Percentiles rank a stretch among this genome's conserved stretches.
phyloP scores from a whole-genome alignment of 192 early-diverging fungal species.

The Backusella australiensis region DNA sequence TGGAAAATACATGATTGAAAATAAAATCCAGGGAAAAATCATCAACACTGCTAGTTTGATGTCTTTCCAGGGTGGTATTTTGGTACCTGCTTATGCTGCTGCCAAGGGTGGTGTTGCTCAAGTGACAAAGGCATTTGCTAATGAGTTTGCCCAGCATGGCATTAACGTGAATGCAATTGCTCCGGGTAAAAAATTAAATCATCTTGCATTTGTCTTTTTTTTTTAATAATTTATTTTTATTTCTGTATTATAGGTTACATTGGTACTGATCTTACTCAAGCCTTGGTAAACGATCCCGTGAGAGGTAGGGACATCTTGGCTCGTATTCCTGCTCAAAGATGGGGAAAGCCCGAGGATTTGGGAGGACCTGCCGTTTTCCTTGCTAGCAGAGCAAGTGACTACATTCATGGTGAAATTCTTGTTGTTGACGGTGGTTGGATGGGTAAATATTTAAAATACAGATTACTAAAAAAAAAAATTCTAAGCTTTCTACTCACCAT shows the following conservation, averaged over 20 bases:
- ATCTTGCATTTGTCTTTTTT: neutral
- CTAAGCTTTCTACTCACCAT: neutral
- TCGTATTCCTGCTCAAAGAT: slow-evolving; percentile 25
- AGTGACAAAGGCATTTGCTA: slow-evolving; percentile 25
- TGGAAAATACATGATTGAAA: slow-evolving; percentile 14
- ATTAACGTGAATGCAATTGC: slow-evolving; percentile 30
- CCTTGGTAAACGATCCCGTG: slow-evolving; percentile 6
- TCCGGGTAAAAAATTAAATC: slow-evolving; percentile 7
- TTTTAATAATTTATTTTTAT: neutral
- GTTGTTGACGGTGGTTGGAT: slow-evolving; percentile 35
- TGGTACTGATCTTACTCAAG: slow-evolving; percentile 20
- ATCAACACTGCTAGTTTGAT: slow-evolving; percentile 22
- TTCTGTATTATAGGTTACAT: slow-evolving; percentile 10
- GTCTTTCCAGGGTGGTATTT: slow-evolving; percentile 25
- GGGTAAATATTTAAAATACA: slow-evolving; percentile 23
- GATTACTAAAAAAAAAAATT: slow-evolving; percentile 27
- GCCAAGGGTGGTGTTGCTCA: slow-evolving; percentile 24
- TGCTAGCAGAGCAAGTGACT: slow-evolving; percentile 27
- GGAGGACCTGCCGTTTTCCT: slow-evolving; percentile 30
- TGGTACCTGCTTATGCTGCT: slow-evolving; percentile 26
- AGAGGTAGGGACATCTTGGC: neutral
- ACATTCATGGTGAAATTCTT: slow-evolving; percentile 29
- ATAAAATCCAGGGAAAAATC: slow-evolving; percentile 21
- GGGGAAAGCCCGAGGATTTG: slow-evolving; percentile 28
- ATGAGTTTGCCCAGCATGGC: slow-evolving; percentile 21